Base-by-base conservation (phyloP, 345 rosid species). In the Balakata baccata region DNA sequence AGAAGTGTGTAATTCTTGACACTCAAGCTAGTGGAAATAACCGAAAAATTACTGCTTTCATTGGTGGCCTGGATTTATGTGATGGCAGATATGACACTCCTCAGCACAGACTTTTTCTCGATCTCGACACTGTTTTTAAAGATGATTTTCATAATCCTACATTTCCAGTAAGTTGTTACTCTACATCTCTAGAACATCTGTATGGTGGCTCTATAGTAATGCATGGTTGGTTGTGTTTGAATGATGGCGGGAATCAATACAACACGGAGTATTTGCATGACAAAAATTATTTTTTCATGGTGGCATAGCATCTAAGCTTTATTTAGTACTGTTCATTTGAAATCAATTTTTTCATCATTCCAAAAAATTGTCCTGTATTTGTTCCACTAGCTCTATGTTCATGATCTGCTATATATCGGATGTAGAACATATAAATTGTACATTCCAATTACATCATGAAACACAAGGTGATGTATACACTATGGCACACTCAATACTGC, bases 41-140 rank as follows among this genome's bases (percentile, higher is more conserved):
- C 64, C 69, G 92, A 57, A 88, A 86, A 77, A 83, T 90, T 78
- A 85, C 92, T 7, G 84, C 95, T 68, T 90, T 88, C 76, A 85
- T 86, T 3, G 92, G 95, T 17, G 92, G 92, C 52, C 76, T 88
- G 58, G 95, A 90, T 79, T 77, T 90, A 68, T 88, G 94, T 45
- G 89, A 88, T 66, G 94, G 94, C 39, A 85, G 94, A 88, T 88
- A 90, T 20, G 92, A 90, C 82, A 88, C 92, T n/a, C 94, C 94
- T 0, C 86, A 90, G 60, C 95, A 90, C 75, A 84, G 90, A 69
- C 83, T 88, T 60, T 86, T 85, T 64, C 0, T 47, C 0, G 90
- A 85, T 69, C 86, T 85, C 11, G 86, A 90, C 77, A 84, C 81
- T 0, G 71, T 85, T 81, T 88, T 88, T 71, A 71, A 73, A 50